Percentiles rank a stretch among this genome's conserved stretches.
These are phyloP conservation scores for Candida boleticola DNA, from an alignment of 805 yeast species.

Conservation along the genomic window DNA sequence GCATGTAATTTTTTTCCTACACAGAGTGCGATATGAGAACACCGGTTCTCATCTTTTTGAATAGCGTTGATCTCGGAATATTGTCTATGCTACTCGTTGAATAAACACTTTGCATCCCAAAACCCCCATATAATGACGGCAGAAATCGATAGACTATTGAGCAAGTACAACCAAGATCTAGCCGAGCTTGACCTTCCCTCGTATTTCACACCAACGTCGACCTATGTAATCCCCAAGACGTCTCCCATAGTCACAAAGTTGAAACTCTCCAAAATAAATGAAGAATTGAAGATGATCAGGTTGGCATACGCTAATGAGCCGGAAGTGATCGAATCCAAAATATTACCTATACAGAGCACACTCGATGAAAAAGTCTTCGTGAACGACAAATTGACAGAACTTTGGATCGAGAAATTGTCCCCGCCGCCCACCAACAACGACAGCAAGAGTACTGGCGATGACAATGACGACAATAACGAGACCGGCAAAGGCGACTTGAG, in stretches of 20 bases:
- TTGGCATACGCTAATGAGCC: not conserved
- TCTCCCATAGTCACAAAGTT: constrained; percentile 22
- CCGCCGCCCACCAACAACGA: not conserved
- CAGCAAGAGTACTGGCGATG: not conserved
- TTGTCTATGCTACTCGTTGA: too few species aligned
- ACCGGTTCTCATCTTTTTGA: too few species aligned
- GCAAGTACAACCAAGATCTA: constrained; percentile 18
- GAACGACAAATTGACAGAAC: constrained; percentile 10
- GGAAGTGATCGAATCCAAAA: not conserved
- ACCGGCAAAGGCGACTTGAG: not conserved
- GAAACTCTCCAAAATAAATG: constrained; percentile 17
- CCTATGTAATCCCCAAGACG: constrained; percentile 5
- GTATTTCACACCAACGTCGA: constrained; percentile 4
- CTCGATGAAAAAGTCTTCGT: constrained; percentile 22
- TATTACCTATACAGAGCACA: constrained; percentile 5
- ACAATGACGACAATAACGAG: not conserved
- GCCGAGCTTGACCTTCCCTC: constrained; percentile 13
- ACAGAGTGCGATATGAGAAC: too few species aligned
- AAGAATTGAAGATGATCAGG: constrained; percentile 11
- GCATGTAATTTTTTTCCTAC: too few species aligned
- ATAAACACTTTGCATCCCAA: too few species aligned
- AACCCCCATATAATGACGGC: too few species aligned
- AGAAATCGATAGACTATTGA: constrained; percentile 12
- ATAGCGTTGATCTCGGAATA: too few species aligned
- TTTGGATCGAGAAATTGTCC: constrained; percentile 8